phyloP scores from a whole-genome alignment of 2,329 filamentous ascomycete species.

The Colletotrichum orchidophilum region DNA sequence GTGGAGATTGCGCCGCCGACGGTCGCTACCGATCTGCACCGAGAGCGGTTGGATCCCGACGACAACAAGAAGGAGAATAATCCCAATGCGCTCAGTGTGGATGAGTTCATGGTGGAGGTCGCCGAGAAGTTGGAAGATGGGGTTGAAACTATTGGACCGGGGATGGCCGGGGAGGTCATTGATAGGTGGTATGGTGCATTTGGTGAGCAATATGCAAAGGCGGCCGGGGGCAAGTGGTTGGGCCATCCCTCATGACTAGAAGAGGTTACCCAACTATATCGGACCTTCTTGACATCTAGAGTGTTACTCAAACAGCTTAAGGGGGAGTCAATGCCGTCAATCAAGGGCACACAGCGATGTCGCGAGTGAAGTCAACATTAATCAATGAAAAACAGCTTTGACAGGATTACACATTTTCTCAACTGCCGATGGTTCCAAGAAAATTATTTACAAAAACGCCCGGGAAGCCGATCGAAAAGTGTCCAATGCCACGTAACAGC shows the following conservation, averaged over 20 bases:
- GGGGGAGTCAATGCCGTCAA: no score
- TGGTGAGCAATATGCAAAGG: conserved; percentile 38
- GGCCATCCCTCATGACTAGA: not conserved
- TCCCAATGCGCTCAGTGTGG: conserved; percentile 49
- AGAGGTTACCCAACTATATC: no score
- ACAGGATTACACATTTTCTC: no score
- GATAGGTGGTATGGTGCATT: conserved; percentile 53
- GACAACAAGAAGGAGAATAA: conserved; percentile 69
- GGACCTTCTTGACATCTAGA: no score
- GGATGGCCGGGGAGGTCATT: conserved; percentile 41
- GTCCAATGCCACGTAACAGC: no score
- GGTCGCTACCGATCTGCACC: conserved; percentile 64
- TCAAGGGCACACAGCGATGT: no score
- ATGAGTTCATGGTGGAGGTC: conserved; percentile 64
- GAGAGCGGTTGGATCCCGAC: conserved; percentile 63
- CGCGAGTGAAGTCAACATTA: no score
- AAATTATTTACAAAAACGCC: no score
- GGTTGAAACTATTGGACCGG: conserved; percentile 58
- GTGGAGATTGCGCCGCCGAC: conserved; percentile 66
- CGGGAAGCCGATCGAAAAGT: no score
- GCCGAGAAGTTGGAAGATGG: conserved; percentile 54
- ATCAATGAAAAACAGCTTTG: no score
- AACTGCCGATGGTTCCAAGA: no score
- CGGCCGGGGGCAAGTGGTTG: not conserved
- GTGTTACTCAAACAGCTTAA: no score